Evolutionary conservation across 148 eudicot species (phyloP).

Genomic region (Camellia japonica): DNA sequence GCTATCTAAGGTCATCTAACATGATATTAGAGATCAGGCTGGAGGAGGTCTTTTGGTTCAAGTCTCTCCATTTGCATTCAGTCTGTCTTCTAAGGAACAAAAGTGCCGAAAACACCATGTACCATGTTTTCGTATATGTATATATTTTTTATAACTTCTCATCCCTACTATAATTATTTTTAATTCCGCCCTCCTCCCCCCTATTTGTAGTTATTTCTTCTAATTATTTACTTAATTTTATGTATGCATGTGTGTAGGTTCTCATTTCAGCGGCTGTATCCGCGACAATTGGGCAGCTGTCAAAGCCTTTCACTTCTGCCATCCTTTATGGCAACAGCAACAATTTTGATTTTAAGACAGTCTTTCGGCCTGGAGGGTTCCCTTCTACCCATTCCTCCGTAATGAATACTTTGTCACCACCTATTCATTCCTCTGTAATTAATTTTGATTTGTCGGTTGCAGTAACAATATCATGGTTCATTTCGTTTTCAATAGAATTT

Average conservation of each 20-base stretch:
- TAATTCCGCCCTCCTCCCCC: too few relatives aligned
- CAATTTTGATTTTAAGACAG: conserved; percentile 43
- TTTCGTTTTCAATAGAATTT: conserved; percentile 26
- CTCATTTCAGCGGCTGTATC: conserved; percentile 67
- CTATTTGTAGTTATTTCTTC: too few relatives aligned
- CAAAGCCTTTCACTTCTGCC: conserved; percentile 70
- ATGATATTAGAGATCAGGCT: too few relatives aligned
- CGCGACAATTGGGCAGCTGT: conserved; percentile 69
- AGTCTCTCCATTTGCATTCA: too few relatives aligned
- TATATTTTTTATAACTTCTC: too few relatives aligned
- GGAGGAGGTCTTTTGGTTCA: too few relatives aligned
- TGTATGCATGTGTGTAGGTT: conserved; percentile 34
- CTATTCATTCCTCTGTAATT: not conserved
- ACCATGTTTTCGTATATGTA: too few relatives aligned
- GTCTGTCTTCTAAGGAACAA: too few relatives aligned
- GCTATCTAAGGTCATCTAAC: too few relatives aligned
- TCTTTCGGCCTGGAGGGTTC: conserved; percentile 83
- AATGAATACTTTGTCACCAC: conserved; percentile 12
- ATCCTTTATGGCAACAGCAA: conserved; percentile 43
- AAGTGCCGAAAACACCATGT: too few relatives aligned
- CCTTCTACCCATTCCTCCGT: conserved; percentile 98
- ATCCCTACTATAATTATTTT: too few relatives aligned
- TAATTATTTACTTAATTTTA: not conserved
- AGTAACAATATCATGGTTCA: not conserved
- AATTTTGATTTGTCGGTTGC: not conserved